These are phyloP conservation scores for Colletotrichum sp. DNA, from an alignment of 2,329 filamentous ascomycete genomes.

Conservation along the genomic window DNA sequence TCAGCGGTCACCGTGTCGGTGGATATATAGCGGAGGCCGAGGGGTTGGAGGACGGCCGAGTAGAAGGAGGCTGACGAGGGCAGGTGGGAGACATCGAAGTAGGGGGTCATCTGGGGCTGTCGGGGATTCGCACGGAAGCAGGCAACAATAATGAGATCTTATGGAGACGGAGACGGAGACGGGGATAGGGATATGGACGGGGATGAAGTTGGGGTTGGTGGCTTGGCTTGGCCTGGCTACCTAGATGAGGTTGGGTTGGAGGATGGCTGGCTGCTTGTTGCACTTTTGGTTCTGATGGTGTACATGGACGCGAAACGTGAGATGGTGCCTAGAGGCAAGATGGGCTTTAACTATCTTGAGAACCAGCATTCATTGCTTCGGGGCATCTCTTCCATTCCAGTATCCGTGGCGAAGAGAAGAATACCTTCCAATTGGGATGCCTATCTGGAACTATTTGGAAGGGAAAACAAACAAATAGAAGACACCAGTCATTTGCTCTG, in stretches of 20 bases:
- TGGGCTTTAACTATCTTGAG: background rate
- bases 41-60: slow-evolving; percentile 76
- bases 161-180: background rate
- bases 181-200: background rate
- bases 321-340: background rate
- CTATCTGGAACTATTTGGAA: background rate
- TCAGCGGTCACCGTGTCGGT: slow-evolving; percentile 26
- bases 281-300: background rate
- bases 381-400: background rate
- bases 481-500: background rate
- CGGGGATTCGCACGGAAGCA: background rate
- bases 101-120: slow-evolving; percentile 45
- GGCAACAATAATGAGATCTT: background rate
- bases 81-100: slow-evolving; percentile 74
- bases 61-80: slow-evolving; percentile 85
- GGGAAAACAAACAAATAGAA: background rate
- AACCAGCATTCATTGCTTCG: background rate
- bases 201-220: background rate
- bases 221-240: background rate
- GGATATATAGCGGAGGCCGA: slow-evolving; percentile 74
- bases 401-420: background rate
- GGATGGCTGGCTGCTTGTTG: background rate
- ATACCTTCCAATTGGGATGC: background rate
- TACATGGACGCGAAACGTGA: background rate
- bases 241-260: background rate